Evolutionary conservation across 2,329 filamentous ascomycete genomes (phyloP), one percentile per base, ranked within the genome.

Genomic region (Mycocentrospora acerina): DNA sequence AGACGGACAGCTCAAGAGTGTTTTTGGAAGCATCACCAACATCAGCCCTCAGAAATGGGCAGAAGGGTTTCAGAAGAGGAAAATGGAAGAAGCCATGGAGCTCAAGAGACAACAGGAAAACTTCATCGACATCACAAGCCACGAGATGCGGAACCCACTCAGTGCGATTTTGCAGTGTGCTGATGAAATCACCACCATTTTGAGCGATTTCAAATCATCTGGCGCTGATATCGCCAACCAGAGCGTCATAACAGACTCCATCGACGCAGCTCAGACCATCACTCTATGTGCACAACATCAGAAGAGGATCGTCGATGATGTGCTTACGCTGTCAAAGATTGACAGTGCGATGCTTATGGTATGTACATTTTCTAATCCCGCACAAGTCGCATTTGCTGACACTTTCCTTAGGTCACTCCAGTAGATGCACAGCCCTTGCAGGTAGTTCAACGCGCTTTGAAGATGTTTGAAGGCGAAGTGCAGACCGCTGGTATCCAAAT

Each of bases 11-110:
- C 74, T 90, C 35, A 88, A 88, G 68, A 81, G 83, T 45, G 83
- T 90, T 3, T 90, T 90, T 53, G 86, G 86, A 35, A 86, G 83
- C 57, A 84, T 94, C 35, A 91, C 88, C 0, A 88, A 94, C 57
- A 94, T 95, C 48, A 89, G 85, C 13, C 80, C 86, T 37, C 87
- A 93, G 61, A 95, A 94, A 63, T 85, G 84, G 75, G 88, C 88
- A 1, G 88, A 94, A 64, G 82, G 84, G 31, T 81, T 89, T 24
- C 87, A 94, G 64, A 88, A 80, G 54, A 78, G 83, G 29, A 82
- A 87, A 41, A 85, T 87, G 57, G 81, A 90, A 56, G 88, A 93
- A 61, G 89, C 88, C 0, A 80, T 90, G 2, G 85, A 91, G 60
- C 75, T 90, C 44, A 93, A 93, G 64, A 75, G 83, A 4, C 84